Percentiles rank a stretch among this genome's conserved stretches.
These are phyloP conservation scores for Trichoderma asperellum DNA, from an alignment of 2,329 filamentous ascomycete species.

Conservation along the genomic window DNA sequence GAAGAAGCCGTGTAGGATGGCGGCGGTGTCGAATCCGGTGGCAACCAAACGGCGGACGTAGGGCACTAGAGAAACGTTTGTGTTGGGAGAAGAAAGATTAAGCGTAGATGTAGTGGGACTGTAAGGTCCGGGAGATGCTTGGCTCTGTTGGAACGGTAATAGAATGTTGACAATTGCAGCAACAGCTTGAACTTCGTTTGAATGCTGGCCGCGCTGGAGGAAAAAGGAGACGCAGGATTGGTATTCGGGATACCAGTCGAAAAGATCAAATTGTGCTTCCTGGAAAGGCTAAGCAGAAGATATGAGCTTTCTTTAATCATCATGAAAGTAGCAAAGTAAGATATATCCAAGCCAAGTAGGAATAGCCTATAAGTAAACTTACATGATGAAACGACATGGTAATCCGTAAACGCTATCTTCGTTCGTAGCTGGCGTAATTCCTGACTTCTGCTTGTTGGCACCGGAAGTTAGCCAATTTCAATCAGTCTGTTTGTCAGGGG, in stretches of 20 bases:
- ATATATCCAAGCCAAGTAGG: not conserved
- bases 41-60: conserved; percentile 89
- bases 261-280: conserved; percentile 70
- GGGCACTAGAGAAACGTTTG: conserved; percentile 63
- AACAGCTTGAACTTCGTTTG: conserved; percentile 79
- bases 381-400: conserved; percentile 29
- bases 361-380: not conserved
- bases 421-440: not conserved
- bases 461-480: not conserved
- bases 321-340: not conserved
- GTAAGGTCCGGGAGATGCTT: conserved; percentile 36
- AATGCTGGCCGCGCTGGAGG: conserved; percentile 86
- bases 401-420: not conserved
- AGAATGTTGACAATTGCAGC: conserved; percentile 91
- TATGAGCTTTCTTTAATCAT: conserved; percentile 1
- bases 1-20: conserved; percentile 92
- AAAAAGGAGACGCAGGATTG: conserved; percentile 91
- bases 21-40: conserved; percentile 85
- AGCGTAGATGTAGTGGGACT: conserved; percentile 13
- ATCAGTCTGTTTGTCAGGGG: not conserved
- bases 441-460: not conserved
- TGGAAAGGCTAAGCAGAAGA: conserved; percentile 47
- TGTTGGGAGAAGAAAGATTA: conserved; percentile 34
- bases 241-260: conserved; percentile 91
- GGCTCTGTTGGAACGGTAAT: conserved; percentile 76